Evolutionary conservation across 345 rosid genomes (phyloP).

Genomic region (Populus simonii): DNA sequence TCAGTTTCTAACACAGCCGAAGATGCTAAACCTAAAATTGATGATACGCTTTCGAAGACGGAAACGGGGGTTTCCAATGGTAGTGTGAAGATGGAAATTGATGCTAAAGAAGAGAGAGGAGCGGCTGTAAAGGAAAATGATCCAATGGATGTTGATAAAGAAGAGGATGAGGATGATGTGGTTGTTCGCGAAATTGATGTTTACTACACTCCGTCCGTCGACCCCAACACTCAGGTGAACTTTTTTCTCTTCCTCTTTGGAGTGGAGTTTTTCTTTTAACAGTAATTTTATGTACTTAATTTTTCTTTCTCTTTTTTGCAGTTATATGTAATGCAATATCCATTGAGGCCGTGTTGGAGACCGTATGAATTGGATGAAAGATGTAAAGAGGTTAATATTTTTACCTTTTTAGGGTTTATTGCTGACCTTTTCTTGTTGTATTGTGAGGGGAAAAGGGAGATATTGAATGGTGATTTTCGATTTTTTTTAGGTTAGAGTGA

Average conservation of each 20-base stretch:
- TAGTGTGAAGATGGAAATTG: constrained; percentile 53
- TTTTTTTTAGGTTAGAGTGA: constrained; percentile 73
- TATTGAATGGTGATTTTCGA: not conserved
- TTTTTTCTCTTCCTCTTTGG: not conserved
- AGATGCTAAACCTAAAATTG: constrained; percentile 23
- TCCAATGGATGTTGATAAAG: constrained; percentile 25
- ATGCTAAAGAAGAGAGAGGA: constrained; percentile 23
- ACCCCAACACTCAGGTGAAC: constrained; percentile 47
- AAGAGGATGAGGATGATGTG: constrained; percentile 29
- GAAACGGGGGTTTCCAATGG: constrained; percentile 36
- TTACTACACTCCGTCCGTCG: constrained; percentile 57
- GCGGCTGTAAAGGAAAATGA: constrained; percentile 22
- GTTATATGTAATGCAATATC: constrained; percentile 86
- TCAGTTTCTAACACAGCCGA: constrained; percentile 21
- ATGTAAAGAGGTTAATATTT: constrained; percentile 59
- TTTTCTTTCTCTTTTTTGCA: constrained; percentile 22
- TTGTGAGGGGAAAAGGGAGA: not conserved
- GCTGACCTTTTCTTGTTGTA: not conserved
- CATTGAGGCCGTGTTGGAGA: constrained; percentile 80
- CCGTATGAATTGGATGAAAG: constrained; percentile 82
- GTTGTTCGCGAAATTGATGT: constrained; percentile 89
- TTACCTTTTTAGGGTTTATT: not conserved
- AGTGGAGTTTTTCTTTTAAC: too few relatives aligned
- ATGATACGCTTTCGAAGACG: constrained; percentile 20
- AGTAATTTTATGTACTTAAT: too few relatives aligned